Evolutionary conservation across 2,329 filamentous ascomycete species (phyloP).

Genomic region (Penicillium sp.): DNA sequence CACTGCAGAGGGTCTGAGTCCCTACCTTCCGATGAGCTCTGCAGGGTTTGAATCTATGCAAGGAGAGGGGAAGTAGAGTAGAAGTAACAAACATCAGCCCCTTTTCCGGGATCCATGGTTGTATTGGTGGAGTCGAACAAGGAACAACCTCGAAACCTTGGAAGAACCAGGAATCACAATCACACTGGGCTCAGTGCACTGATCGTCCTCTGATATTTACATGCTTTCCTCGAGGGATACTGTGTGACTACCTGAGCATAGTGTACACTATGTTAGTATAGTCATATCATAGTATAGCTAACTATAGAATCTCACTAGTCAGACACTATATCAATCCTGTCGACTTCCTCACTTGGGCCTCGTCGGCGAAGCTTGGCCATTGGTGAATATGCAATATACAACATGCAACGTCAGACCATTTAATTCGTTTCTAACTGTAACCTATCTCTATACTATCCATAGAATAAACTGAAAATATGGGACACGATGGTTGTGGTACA

Average conservation of each 20-base stretch:
- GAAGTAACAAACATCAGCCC: background rate
- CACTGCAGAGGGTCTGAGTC: background rate
- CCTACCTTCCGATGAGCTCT: background rate
- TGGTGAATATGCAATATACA: no score
- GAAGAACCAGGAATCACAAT: background rate
- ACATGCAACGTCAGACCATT: no score
- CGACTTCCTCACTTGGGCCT: background rate
- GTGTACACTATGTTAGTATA: no score
- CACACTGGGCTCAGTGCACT: conserved; percentile 10
- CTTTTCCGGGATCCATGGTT: conserved; percentile 1
- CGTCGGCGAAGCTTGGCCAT: background rate
- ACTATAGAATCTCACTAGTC: no score
- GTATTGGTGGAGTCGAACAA: background rate
- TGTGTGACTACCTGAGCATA: no score
- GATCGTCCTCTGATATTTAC: background rate
- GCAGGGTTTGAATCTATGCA: background rate
- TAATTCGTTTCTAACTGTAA: no score
- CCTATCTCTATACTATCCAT: background rate
- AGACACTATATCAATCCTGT: no score
- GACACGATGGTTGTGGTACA: no score
- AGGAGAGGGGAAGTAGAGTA: background rate
- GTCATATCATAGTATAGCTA: no score
- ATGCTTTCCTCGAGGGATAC: no score
- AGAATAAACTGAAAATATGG: no score
- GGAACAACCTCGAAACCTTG: background rate